phyloP scores from a whole-genome alignment of 768 basidiomycete genomes.

The Hypholoma fasciculare region DNA sequence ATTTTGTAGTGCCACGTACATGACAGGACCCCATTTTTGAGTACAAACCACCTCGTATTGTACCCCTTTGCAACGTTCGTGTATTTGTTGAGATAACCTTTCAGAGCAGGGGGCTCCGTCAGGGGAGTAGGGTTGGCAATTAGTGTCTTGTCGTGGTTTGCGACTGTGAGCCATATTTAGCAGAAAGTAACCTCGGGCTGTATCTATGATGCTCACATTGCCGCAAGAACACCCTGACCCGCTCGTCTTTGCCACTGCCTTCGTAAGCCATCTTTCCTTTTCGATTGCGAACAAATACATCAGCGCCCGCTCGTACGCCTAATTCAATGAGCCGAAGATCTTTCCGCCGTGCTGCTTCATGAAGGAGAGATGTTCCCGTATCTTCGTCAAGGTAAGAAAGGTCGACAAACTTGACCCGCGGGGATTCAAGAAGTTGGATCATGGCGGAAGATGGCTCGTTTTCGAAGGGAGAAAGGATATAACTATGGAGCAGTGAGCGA shows the following conservation, averaged over 20 bases:
- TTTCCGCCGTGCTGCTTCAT: conserved; percentile 82
- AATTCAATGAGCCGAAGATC: conserved; percentile 83
- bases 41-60: conserved; percentile 88
- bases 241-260: conserved; percentile 75
- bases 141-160: conserved; percentile 77
- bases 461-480: conserved; percentile 59
- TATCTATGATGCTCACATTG: conserved; percentile 60
- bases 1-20: conserved; percentile 48
- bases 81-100: conserved; percentile 89
- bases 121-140: conserved; percentile 44
- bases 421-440: conserved; percentile 61
- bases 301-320: conserved; percentile 83
- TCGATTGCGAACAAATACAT: conserved; percentile 83
- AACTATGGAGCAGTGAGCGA: conserved; percentile 69
- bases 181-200: not conserved
- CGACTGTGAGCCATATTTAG: conserved; percentile 43
- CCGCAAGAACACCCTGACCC: conserved; percentile 76
- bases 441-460: conserved; percentile 44
- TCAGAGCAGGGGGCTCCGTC: conserved; percentile 60
- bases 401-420: conserved; percentile 70
- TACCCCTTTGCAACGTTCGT: conserved; percentile 92
- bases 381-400: conserved; percentile 78
- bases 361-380: conserved; percentile 77
- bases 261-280: conserved; percentile 70
- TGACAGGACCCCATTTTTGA: conserved; percentile 82